Evolutionary conservation across 2,329 filamentous ascomycete genomes (phyloP).

Genomic region (Nemania bipapillata): DNA sequence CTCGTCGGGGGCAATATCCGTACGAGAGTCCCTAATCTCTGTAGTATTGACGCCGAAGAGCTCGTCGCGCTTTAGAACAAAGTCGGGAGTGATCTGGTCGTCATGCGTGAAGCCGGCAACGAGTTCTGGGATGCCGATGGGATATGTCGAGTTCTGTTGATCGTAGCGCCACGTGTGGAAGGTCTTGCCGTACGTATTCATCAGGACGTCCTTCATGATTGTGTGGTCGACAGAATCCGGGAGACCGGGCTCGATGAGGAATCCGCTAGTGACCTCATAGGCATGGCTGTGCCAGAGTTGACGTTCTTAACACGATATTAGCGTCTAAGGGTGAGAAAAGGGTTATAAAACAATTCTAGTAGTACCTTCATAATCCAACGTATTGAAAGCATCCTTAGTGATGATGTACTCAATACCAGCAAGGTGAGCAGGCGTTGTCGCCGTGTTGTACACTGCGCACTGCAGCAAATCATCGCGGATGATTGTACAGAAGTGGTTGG

Average conservation of each 20-base stretch:
- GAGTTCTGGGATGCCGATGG: conserved; percentile 69
- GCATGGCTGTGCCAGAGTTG: conserved; percentile 44
- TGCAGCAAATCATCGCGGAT: conserved; percentile 41
- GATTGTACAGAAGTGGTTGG: conserved; percentile 44
- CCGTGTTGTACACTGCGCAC: conserved; percentile 40
- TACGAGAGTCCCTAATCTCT: conserved; percentile 38
- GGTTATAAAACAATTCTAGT: no score
- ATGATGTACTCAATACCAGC: conserved; percentile 44
- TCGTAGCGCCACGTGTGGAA: conserved; percentile 46
- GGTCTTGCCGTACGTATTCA: conserved; percentile 46
- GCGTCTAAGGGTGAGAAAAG: not conserved
- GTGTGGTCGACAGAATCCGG: conserved; percentile 41
- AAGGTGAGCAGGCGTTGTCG: conserved; percentile 32
- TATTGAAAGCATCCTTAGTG: conserved; percentile 39
- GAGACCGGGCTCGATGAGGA: conserved; percentile 39
- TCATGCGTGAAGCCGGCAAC: conserved; percentile 70
- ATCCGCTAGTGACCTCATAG: conserved; percentile 43
- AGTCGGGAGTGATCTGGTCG: conserved; percentile 56
- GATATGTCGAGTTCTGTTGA: conserved; percentile 54
- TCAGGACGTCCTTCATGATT: conserved; percentile 45
- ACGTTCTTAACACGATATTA: conserved; percentile 36
- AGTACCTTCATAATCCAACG: conserved; percentile 41
- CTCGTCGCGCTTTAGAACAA: conserved; percentile 39
- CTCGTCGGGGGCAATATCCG: conserved; percentile 34
- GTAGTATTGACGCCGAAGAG: conserved; percentile 44